These are phyloP conservation scores for Ophiocordyceps robertsii DNA, from an alignment of 2,329 filamentous ascomycete genomes.

Conservation along the genomic window DNA sequence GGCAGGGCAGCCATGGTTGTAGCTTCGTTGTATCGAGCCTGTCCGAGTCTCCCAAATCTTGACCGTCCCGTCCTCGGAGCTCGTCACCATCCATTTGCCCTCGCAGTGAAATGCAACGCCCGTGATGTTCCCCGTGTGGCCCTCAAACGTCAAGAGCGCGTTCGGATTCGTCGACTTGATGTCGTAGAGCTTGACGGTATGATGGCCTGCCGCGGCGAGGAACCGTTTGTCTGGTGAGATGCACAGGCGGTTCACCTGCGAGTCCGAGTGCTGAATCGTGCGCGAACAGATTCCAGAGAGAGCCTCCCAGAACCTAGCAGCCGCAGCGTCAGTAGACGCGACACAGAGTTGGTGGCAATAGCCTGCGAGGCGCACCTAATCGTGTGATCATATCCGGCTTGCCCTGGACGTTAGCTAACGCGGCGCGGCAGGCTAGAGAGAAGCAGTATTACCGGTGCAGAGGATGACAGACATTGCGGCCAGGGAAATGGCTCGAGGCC, in stretches of 20 bases:
- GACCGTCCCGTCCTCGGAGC: conserved; percentile 89
- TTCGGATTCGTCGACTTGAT: conserved; percentile 98
- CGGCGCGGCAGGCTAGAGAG: neutral
- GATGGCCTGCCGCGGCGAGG: conserved; percentile 65
- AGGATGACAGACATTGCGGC: conserved; percentile 46
- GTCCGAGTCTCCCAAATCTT: conserved; percentile 93
- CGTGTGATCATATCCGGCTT: conserved; percentile 52
- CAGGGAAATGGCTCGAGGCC: neutral
- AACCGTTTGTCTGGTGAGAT: conserved; percentile 97
- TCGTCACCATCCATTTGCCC: conserved; percentile 99
- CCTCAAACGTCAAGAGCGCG: conserved; percentile 84
- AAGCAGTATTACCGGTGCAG: conserved; percentile 36
- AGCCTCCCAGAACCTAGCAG: conserved; percentile 84
- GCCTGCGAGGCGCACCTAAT: conserved; percentile 32
- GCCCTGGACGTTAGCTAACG: conserved; percentile 8
- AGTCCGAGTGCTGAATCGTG: conserved; percentile 95
- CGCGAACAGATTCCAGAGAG: conserved; percentile 95
- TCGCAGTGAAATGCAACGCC: conserved; percentile 97
- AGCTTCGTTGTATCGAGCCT: conserved; percentile 81
- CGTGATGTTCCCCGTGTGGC: conserved; percentile 90
- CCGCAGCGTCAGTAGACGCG: conserved; percentile 5
- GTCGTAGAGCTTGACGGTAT: conserved; percentile 94
- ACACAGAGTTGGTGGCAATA: neutral
- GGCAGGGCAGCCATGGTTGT: conserved; percentile 75
- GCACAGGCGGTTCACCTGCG: conserved; percentile 94